Base-by-base conservation (phyloP, 306 rosid species). In the Cercis canadensis region DNA sequence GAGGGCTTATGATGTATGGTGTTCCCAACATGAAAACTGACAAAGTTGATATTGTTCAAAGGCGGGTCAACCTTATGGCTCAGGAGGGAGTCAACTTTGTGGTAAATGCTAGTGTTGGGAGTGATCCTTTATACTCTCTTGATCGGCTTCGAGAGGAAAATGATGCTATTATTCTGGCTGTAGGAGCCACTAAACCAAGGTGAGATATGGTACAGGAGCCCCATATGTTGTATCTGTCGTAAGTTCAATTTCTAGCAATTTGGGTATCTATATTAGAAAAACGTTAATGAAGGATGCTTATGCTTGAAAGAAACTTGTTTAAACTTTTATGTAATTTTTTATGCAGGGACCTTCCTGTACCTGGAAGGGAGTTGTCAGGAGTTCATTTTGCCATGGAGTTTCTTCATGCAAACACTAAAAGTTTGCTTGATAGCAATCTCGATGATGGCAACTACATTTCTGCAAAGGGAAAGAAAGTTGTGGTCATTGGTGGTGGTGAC, bases 1-100 rank as follows among this genome's bases (percentile, higher is more conserved):
- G 86, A 72, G 99, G 99, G 71, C 99, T 95, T 74, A 95, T 95
- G 99, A 95, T 95, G 96, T 95, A 95, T 73, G 99, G 99, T 60
- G 97, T 95, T 70, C 99, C 99, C 63, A 95, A 95, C 86, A 95
- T 95, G 99, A 95, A 95, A 75, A 47, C 99, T 75, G 85, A 81
- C 81, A 81, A 81, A 46, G 78, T 75, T 82, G 97, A 91, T 64
- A 45, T 91, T 54, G 99, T 95, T 73, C 97, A 87, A 75, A 84
- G 97, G 32, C 81, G 99, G 50, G 99, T 95, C 64, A 81, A 95
- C 74, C 96, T 95, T 40, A 89, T 95, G 99, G 84, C 91, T 0
- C 85, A 78, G 73, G 99, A 95, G 72, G 97, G 99, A 75, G 72
- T 95, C 24, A 75, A 77, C 32, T 93, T 95, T 69, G 87, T 89